A percentile compares a stretch with the other conserved stretches of the same genome.
Conservation (phyloP, 2,329 filamentous ascomycete species). For the Cordyceps farinosa region DNA sequence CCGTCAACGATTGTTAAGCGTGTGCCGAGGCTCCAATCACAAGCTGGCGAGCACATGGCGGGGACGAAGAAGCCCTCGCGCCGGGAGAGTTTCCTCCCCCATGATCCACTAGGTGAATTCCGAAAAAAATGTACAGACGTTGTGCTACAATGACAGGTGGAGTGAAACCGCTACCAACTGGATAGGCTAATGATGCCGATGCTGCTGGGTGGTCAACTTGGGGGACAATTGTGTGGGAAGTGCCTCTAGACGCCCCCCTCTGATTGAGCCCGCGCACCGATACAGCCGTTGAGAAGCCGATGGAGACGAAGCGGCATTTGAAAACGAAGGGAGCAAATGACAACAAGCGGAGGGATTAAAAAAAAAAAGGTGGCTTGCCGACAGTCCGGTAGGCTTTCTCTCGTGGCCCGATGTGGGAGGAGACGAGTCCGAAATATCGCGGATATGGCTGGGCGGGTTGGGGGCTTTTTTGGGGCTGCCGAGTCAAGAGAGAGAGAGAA, state of each 20-base stretch:
- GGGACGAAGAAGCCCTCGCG: background rate
- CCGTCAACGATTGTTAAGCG: background rate
- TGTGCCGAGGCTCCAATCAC: background rate
- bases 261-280: too few relatives aligned
- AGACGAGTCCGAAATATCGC: conserved; percentile 3
- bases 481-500: background rate
- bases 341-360: background rate
- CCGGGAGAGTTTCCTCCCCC: too few relatives aligned
- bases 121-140: background rate
- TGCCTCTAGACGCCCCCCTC: too few relatives aligned
- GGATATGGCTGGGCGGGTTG: background rate
- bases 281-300: background rate
- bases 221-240: too few relatives aligned
- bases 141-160: background rate
- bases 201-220: background rate
- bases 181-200: background rate
- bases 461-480: background rate
- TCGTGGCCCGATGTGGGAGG: background rate
- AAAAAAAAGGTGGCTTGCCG: background rate
- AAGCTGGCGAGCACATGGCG: background rate
- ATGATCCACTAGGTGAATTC: background rate
- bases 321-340: background rate
- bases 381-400: background rate
- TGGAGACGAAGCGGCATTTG: background rate
- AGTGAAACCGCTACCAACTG: background rate